phyloP scores from a whole-genome alignment of 1,139 yeast genomes.

The Sugiyamaella grinbergsii region DNA sequence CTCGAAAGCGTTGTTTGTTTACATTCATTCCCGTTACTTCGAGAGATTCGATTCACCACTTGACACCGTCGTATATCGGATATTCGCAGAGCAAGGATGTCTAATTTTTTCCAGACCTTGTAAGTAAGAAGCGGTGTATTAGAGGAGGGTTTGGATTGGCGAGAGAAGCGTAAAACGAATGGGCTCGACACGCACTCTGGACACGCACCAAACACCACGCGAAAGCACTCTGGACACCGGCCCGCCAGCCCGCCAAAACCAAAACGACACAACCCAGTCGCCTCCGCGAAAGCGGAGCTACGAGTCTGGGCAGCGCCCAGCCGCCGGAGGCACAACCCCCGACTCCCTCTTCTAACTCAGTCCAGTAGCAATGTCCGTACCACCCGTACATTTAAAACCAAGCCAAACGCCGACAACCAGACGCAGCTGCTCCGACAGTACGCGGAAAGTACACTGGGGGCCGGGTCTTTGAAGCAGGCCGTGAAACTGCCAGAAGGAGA shows the following conservation, averaged over 20 bases:
- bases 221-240: no score
- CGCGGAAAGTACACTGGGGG: conserved; percentile 93
- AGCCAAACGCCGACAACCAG: conserved; percentile 31
- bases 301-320: not conserved
- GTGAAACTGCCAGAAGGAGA: conserved; percentile 94
- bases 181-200: no score
- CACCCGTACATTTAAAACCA: conserved; percentile 35
- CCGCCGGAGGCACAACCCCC: no score
- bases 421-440: conserved; percentile 56
- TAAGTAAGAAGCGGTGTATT: no score
- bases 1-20: conserved; percentile 1
- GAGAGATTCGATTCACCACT: not conserved
- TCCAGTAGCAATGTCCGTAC: conserved; percentile 33
- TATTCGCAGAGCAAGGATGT: not conserved
- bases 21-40: not conserved
- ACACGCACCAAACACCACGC: not conserved
- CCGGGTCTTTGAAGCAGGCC: conserved; percentile 88
- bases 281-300: no score
- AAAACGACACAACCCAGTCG: no score
- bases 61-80: no score
- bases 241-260: no score
- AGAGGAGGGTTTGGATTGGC: no score
- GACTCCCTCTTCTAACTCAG: not conserved
- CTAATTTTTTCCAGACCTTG: conserved; percentile 21
- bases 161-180: no score